Percentiles rank a stretch among this genome's conserved stretches.
Evolutionary conservation across 441 rosid genomes (phyloP).

Genomic region (Raphanus hybrid): DNA sequence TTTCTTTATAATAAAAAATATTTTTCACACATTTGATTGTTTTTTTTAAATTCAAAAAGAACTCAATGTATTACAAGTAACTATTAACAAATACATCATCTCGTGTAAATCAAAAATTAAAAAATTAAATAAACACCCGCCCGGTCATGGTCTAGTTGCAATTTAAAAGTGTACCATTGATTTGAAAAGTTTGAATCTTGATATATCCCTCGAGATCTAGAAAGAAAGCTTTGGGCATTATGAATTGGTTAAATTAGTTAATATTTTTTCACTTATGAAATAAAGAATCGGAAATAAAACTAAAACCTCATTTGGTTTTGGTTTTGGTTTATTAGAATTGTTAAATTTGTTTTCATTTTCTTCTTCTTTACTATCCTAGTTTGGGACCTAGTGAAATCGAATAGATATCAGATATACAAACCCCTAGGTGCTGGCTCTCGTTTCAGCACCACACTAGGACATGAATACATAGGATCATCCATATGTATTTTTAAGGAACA

Average conservation of each 20-base stretch:
- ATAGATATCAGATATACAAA: neutral
- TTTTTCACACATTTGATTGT: no score
- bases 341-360: neutral
- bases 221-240: neutral
- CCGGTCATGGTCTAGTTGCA: no score
- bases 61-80: no score
- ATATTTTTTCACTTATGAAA: neutral
- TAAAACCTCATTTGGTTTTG: neutral
- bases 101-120: no score
- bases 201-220: neutral
- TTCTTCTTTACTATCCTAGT: neutral
- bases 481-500: neutral
- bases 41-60: no score
- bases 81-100: no score
- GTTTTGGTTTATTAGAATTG: neutral
- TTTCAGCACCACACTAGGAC: neutral
- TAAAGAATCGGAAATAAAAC: neutral
- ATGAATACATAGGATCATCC: neutral
- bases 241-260: neutral
- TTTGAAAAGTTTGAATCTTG: neutral
- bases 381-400: conserved; percentile 5
- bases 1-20: no score
- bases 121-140: no score
- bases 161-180: neutral
- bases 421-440: neutral